These are phyloP conservation scores for Plantago rigida DNA, from an alignment of 305 asterid species.

Conservation along the genomic window DNA sequence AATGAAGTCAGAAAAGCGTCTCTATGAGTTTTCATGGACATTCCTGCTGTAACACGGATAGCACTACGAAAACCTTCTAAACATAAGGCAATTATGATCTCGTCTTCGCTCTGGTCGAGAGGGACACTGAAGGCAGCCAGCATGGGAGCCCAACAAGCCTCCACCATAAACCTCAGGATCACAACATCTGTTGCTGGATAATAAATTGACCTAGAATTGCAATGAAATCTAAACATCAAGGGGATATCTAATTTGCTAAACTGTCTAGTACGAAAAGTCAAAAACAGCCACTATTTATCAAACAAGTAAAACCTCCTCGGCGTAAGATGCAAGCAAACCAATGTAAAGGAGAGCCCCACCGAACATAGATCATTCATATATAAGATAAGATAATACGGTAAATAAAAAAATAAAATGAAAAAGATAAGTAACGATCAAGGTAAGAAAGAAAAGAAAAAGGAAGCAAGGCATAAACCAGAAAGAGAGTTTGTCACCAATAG, in stretches of 20 bases:
- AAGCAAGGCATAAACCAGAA: conserved; percentile 8
- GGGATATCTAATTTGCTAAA: conserved; percentile 14
- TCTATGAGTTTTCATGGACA: conserved; percentile 98
- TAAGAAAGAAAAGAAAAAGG: conserved; percentile 5
- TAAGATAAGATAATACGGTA: neutral
- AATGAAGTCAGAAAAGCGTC: conserved; percentile 96
- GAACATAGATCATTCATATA: neutral
- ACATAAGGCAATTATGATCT: conserved; percentile 63
- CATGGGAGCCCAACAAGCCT: conserved; percentile 99
- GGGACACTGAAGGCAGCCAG: conserved; percentile 99
- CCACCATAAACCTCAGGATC: conserved; percentile 91
- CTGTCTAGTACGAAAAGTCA: conserved; percentile 1
- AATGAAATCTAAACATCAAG: conserved; percentile 31
- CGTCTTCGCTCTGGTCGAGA: conserved; percentile 88
- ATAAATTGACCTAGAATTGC: conserved; percentile 77
- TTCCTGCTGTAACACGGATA: conserved; percentile 90
- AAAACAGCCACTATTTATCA: conserved; percentile 15
- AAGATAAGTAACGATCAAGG: neutral
- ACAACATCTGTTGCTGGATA: conserved; percentile 94
- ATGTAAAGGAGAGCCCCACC: neutral
- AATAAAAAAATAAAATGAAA: no score
- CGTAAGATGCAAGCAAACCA: neutral
- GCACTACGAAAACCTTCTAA: conserved; percentile 85
- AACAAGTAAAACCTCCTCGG: conserved; percentile 10
- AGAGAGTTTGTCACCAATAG: neutral